Conservation (phyloP, 1,284 basidiomycete species). For the Thelephora terrestris region DNA sequence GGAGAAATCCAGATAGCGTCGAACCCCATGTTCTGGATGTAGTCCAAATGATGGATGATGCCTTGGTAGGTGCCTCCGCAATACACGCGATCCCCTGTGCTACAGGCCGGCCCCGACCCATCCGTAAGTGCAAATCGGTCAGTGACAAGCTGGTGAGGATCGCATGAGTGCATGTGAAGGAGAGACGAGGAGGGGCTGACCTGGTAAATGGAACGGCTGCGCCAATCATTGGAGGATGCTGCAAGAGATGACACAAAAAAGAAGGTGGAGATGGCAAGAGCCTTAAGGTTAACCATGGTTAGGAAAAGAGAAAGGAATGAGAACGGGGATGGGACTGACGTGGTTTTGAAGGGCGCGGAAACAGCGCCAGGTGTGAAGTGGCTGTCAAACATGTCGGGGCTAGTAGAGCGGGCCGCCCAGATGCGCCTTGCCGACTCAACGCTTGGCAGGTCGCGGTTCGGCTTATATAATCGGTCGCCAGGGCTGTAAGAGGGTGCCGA, state of each 20-base stretch:
- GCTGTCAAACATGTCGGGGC: too few relatives aligned
- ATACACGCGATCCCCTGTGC: conserved; percentile 42
- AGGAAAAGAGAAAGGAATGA: not conserved
- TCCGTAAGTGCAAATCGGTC: conserved; percentile 60
- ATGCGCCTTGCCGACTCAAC: too few relatives aligned
- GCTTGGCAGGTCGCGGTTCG: too few relatives aligned
- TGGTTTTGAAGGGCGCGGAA: too few relatives aligned
- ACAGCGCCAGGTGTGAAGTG: too few relatives aligned
- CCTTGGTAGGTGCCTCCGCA: conserved; percentile 76
- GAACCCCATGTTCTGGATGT: conserved; percentile 69
- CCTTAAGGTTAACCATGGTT: not conserved
- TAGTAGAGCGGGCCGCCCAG: too few relatives aligned
- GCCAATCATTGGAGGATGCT: conserved; percentile 19
- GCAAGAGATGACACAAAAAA: conserved; percentile 14
- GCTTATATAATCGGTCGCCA: too few relatives aligned
- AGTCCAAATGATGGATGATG: conserved; percentile 65
- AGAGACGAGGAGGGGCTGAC: not conserved
- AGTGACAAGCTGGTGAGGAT: conserved; percentile 42
- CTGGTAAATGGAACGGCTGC: conserved; percentile 15
- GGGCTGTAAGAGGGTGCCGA: too few relatives aligned
- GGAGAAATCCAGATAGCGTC: conserved; percentile 68
- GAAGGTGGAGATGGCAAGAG: conserved; percentile 9
- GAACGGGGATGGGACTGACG: too few relatives aligned
- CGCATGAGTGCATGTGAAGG: not conserved
- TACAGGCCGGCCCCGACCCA: conserved; percentile 43